Base-by-base conservation (phyloP, 2,329 filamentous ascomycete genomes). In the Cytospora piceae region DNA sequence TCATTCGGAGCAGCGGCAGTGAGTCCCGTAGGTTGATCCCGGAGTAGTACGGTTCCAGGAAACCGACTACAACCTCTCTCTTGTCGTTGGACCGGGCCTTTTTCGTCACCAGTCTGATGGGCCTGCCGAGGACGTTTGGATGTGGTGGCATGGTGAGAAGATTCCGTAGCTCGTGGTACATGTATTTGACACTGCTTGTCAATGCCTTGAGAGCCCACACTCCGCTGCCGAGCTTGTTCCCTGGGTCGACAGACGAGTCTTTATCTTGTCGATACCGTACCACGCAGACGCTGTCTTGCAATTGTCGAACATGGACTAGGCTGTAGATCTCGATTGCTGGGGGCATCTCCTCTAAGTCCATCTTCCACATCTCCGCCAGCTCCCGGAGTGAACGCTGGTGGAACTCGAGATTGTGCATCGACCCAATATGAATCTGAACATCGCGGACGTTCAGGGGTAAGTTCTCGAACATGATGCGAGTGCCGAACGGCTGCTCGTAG, bases 161-260 rank as follows among this genome's bases (percentile, higher is more conserved):
- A 29, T 82, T 80, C 62, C 82, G 82, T 22, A 89, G 77, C 73
- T 89, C 86, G 69, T 87, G 84, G 71, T 88, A 88, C 46, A 89
- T 77, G 70, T 84, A 88, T 71, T 87, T 87, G 67, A 83, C 79
- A 68, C 81, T 82, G 73, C 83, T 85, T 2, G 82, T 83, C 52
- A 87, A 73, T 3, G 84, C 83, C 72, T 89, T 89, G 74, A 89
- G 81, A 64, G 87, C 82, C 77, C 81, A 83, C 2, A 78, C 57
- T 75, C 70, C 8, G 74, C 76, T 24, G 17, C 75, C 56, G 11
- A 61, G 20, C 3, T 58, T 24, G 1, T 49, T 37, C 8, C 52
- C 31, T 2, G 22, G 34, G n/a, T 20, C 15, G 32, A n/a, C 17
- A 20, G 37, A 15, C 12, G 14, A 20, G 20, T 14, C 39, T 34